Percentiles rank a stretch among this genome's conserved stretches.
These are phyloP conservation scores for Xylaria acuta DNA, from an alignment of 495 filamentous ascomycete genomes.

Conservation along the genomic window DNA sequence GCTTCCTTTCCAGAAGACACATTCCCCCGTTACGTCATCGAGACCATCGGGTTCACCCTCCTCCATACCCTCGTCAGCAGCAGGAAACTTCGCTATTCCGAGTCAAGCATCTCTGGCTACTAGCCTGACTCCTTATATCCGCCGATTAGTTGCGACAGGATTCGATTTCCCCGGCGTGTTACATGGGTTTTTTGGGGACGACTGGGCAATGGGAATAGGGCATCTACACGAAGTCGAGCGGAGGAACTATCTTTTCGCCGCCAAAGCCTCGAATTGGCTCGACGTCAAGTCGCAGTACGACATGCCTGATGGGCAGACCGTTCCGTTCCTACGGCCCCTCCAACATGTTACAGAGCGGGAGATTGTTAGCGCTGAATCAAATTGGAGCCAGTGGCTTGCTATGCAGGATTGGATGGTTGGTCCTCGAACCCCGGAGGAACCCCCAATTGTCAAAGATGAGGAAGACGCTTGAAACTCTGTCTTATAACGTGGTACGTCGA, in stretches of 20 bases:
- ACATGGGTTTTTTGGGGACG: constrained; percentile 94
- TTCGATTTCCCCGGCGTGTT: constrained; percentile 85
- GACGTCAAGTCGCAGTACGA: constrained; percentile 90
- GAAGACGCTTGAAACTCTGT: constrained; percentile 7
- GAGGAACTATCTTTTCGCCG: constrained; percentile 92
- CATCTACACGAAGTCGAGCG: constrained; percentile 87
- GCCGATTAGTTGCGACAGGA: constrained; percentile 88
- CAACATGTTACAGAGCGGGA: constrained; percentile 76
- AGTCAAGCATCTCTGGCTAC: constrained; percentile 53
- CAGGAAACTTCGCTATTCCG: constrained; percentile 38
- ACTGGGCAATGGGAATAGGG: constrained; percentile 81
- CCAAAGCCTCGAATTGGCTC: constrained; percentile 89
- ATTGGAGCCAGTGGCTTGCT: constrained; percentile 85
- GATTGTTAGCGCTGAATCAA: constrained; percentile 81
- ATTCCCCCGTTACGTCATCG: constrained; percentile 42
- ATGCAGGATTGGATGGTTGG: constrained; percentile 98
- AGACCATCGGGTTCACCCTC: constrained; percentile 37
- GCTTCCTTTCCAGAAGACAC: constrained; percentile 68
- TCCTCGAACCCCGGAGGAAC: constrained; percentile 50
- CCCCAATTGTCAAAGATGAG: constrained; percentile 34
- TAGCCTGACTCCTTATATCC: constrained; percentile 86
- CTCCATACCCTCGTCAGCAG: constrained; percentile 34
- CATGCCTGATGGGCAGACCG: constrained; percentile 75
- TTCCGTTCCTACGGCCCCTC: constrained; percentile 85
- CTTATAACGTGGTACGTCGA: not conserved